Evolutionary conservation across 495 filamentous ascomycete genomes (phyloP).

Genomic region (Hamigera avellanea): DNA sequence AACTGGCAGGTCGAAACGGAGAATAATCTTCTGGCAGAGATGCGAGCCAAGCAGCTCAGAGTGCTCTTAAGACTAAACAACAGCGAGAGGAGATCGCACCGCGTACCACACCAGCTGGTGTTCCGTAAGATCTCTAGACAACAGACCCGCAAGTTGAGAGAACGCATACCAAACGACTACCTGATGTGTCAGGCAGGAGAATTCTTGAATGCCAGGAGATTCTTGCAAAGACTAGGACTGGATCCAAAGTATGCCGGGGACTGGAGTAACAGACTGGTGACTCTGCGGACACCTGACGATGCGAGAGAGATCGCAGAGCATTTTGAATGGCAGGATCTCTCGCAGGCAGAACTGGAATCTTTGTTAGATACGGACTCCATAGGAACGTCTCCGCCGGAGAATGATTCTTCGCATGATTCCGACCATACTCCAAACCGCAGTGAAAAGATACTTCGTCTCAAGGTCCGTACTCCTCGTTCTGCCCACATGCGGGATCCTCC

Average conservation of each 20-base stretch:
- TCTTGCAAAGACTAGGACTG: conserved; percentile 15
- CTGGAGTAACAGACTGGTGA: conserved; percentile 19
- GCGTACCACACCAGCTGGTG: conserved; percentile 11
- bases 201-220: conserved; percentile 16
- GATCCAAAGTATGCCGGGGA: conserved; percentile 16
- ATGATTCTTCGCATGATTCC: too few species aligned
- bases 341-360: not conserved
- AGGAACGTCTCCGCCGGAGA: too few species aligned
- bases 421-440: too few species aligned
- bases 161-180: conserved; percentile 6
- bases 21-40: conserved; percentile 13
- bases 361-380: too few species aligned
- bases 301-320: not conserved
- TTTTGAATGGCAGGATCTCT: conserved; percentile 9
- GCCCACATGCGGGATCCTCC: too few species aligned
- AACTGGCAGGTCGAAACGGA: conserved; percentile 18
- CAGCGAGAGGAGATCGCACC: conserved; percentile 7
- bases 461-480: too few species aligned
- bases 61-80: conserved; percentile 20
- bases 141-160: conserved; percentile 5
- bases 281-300: conserved; percentile 3
- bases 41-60: conserved; percentile 20
- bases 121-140: conserved; percentile 11
- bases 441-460: too few species aligned
- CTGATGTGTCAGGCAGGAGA: conserved; percentile 17